Evolutionary conservation across 2,329 filamentous ascomycete species (phyloP), one percentile per base, ranked within the genome.

Genomic region (Aureobasidium melanogenum): DNA sequence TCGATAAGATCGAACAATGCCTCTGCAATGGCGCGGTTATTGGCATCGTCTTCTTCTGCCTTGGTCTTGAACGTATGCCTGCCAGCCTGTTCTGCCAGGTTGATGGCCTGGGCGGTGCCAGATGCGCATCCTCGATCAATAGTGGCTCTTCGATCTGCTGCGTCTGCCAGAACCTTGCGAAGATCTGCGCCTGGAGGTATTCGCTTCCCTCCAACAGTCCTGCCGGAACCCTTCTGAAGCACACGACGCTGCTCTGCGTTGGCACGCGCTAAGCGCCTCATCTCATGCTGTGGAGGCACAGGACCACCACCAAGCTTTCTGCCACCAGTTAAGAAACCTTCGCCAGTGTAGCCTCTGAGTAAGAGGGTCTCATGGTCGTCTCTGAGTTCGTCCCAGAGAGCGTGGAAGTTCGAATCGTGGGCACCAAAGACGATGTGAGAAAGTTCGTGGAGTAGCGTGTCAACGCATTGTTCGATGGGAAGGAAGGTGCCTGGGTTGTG

Each of bases 391-490:
- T 96, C 87, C 90, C 92, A 96, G 5, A 97, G 78, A 0, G 86
- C 86, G 67, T 96, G 85, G 70, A 97, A 97, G 38, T 88, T 82
- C 50, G 79, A 81, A 70, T 97, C 85, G 72, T 97, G 93, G 1
- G 89, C 89, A 0, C 90, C 91, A 72, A 88, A 85, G 12, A 91
- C 83, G 66, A 88, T 96, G 70, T 97, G 93, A n/a, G 85, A 87
- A 2, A 97, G 83, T 78, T 97, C 93, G 71, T 97, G 93, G 22
- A 97, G 84, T 85, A 97, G 88, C 0, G 93, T 97, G 73, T 97
- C 91, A 46, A 91, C 80, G 8, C 96, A 82, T 65, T 88, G 79
- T 69, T 97, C 91, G 62, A 92, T 76, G 1, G 88, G 86, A 22
- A 96, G 74, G 69, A 97, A 97, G 67, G 90, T 86, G 41, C 79